Evolutionary conservation across 2,329 filamentous ascomycete species (phyloP).

Genomic region (Beauveria pseudobassiana): DNA sequence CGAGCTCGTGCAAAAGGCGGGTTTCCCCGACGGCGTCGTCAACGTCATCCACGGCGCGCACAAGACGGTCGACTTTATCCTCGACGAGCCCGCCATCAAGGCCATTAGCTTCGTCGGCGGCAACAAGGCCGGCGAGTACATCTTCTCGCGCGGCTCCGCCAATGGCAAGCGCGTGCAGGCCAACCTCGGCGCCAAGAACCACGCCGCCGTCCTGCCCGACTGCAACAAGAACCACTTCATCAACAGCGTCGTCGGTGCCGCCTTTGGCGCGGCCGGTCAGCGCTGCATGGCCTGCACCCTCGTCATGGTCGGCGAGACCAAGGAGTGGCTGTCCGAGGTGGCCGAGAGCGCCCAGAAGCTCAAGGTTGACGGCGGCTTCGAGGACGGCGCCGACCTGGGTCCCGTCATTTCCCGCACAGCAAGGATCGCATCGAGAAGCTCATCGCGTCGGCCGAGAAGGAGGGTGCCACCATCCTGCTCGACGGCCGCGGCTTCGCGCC

Average conservation of each 20-base stretch:
- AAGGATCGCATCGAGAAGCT: slow-evolving; percentile 71
- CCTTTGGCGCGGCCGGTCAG: slow-evolving; percentile 79
- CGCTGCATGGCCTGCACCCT: slow-evolving; percentile 79
- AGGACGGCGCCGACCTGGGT: slow-evolving; percentile 70
- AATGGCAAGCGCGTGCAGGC: slow-evolving; percentile 86
- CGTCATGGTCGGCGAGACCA: slow-evolving; percentile 78
- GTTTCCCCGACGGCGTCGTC: slow-evolving; percentile 73
- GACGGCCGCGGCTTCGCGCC: slow-evolving; percentile 71
- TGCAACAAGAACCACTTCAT: slow-evolving; percentile 86
- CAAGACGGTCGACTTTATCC: slow-evolving; percentile 76
- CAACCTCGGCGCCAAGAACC: slow-evolving; percentile 84
- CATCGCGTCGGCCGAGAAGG: slow-evolving; percentile 68
- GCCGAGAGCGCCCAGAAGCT: slow-evolving; percentile 68
- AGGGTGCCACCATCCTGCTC: slow-evolving; percentile 75
- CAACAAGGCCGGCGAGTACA: slow-evolving; percentile 86
- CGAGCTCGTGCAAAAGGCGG: slow-evolving; percentile 71
- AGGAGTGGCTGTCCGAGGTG: slow-evolving; percentile 72
- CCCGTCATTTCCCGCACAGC: slow-evolving; percentile 76
- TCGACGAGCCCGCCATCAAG: slow-evolving; percentile 80
- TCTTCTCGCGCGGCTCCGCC: slow-evolving; percentile 68
- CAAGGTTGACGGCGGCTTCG: slow-evolving; percentile 73
- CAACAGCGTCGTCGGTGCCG: slow-evolving; percentile 75
- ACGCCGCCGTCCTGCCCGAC: slow-evolving; percentile 75
- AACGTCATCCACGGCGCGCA: slow-evolving; percentile 78
- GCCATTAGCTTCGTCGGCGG: slow-evolving; percentile 79